Base-by-base conservation (phyloP, 2,329 filamentous ascomycete species). In the Claviceps fusiformis region DNA sequence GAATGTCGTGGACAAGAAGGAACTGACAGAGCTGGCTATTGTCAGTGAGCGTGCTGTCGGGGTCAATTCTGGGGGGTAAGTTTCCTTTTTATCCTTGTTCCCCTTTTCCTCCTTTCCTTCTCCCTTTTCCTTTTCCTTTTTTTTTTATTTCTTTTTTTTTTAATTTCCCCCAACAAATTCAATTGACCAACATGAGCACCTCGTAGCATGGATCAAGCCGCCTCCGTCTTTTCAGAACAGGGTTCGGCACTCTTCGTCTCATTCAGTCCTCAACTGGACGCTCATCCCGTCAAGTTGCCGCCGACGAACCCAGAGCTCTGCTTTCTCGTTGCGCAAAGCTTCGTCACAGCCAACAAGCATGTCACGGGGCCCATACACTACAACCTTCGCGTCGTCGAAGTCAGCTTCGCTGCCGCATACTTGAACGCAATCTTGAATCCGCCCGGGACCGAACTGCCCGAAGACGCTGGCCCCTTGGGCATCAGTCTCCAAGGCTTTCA, bases 311-410 rank as follows among this genome's bases (percentile, higher is more conserved):
- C 90, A 1, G 89, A 95, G 62, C 79, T 96, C 54, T 89, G 84
- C 61, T 97, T 98, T 70, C 78, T 98, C 60, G 90, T 96, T 61
- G 92, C 91, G 8, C 93, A 98, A 68, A 95, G 87, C 57, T 95
- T 95, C 68, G 87, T 98, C 58, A 86, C 86, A 17, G 88, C 92
- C 5, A 91, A 97, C 75, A 98, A 98, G 73, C 88, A 93, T 65
- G 87, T 92, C 58, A 95, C 92, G 1, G 93, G 86, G 0, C 92
- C 92, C 0, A 85, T 95, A 59, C 89, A 92, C 76, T 98, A 97
- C 76, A 98, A 98, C 70, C 80, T 98, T 29, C 86, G 93, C 33
- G 93, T 98, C 1, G 93, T 96, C 43, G 93, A 98, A 72, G 95
- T 89, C 73, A 93, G 87, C 54, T 79, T 98, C 37, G 93, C 93